phyloP scores from a whole-genome alignment of 805 yeast genomes.

The Myxozyma melibiosi region DNA sequence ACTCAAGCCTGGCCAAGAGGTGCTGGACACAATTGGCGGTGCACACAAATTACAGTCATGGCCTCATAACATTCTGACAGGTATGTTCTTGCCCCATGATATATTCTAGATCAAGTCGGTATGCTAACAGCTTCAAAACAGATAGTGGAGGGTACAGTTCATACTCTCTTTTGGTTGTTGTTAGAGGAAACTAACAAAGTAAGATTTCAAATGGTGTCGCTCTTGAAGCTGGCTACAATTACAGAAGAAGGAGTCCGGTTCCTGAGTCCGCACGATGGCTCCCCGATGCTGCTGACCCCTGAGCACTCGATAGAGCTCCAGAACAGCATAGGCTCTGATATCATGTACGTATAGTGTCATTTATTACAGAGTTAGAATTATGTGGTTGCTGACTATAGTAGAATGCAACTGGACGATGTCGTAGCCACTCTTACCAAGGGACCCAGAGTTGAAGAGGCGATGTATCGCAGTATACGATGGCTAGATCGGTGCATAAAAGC shows the following conservation, averaged over 20 bases:
- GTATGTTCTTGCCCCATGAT: background rate
- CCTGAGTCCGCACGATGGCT: constrained; percentile 50
- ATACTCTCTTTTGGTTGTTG: too few relatives aligned
- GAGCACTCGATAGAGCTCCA: constrained; percentile 52
- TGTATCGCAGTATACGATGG: constrained; percentile 50
- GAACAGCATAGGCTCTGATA: constrained; percentile 50
- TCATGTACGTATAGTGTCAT: constrained; percentile 38
- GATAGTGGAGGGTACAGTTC: constrained; percentile 46
- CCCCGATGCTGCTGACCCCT: constrained; percentile 51
- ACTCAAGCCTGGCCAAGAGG: constrained; percentile 48
- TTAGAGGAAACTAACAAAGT: too few relatives aligned
- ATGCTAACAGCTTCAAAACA: background rate
- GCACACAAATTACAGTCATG: constrained; percentile 49
- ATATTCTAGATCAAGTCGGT: background rate
- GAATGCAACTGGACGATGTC: constrained; percentile 52
- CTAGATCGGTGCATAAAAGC: constrained; percentile 50
- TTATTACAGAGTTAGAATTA: background rate
- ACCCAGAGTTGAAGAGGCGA: constrained; percentile 51
- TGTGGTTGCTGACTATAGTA: background rate
- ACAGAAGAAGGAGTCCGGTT: constrained; percentile 52
- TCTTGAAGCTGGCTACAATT: constrained; percentile 49
- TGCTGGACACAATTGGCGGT: constrained; percentile 48
- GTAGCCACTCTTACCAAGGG: constrained; percentile 50
- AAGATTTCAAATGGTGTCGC: constrained; percentile 50
- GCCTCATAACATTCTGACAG: constrained; percentile 48